phyloP scores from a whole-genome alignment of 345 rosid genomes.

The Syzygium jambos region DNA sequence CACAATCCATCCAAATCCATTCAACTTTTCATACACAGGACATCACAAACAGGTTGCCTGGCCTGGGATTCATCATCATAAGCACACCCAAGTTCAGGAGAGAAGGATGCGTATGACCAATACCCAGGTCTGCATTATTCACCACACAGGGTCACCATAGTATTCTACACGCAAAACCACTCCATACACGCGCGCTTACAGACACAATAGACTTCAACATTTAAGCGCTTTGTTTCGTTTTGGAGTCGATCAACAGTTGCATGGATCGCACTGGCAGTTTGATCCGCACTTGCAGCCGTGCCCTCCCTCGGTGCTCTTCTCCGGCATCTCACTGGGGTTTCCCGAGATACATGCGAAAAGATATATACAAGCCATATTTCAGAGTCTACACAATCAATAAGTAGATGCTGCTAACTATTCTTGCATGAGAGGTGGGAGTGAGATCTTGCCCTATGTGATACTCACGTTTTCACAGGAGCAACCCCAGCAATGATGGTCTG shows the following conservation, averaged over 20 bases:
- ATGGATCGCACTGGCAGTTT: conserved; percentile 28
- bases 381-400: background rate
- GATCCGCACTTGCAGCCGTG: conserved; percentile 28
- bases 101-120: background rate
- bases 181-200: background rate
- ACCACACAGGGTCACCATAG: background rate
- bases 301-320: conserved; percentile 15
- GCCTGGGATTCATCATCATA: background rate
- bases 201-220: background rate
- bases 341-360: background rate
- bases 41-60: background rate
- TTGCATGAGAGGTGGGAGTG: background rate
- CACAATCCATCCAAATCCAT: background rate
- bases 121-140: background rate
- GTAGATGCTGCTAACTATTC: too few relatives aligned
- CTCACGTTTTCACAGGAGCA: conserved; percentile 21
- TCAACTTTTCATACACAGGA: background rate
- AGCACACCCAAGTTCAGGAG: background rate
- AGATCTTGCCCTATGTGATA: background rate
- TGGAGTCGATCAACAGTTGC: conserved; percentile 9
- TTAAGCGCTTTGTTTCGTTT: background rate
- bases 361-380: background rate
- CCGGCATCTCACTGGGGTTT: background rate
- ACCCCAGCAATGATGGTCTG: conserved; percentile 31
- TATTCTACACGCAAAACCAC: background rate